Evolutionary conservation across 345 rosid species (phyloP).

Genomic region (Acer yangbiense): DNA sequence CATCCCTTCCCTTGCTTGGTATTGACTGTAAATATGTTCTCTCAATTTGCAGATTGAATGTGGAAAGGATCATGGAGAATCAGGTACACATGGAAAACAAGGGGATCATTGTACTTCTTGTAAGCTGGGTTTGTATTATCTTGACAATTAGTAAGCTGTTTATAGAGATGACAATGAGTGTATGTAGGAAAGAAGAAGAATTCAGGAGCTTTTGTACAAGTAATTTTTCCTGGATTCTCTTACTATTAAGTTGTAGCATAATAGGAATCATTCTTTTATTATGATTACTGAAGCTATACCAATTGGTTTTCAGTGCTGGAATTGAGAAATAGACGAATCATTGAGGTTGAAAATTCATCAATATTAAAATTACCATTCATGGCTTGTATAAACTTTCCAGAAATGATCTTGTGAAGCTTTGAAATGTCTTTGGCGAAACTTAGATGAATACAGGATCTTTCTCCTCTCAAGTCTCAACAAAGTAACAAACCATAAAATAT

Average conservation of each 20-base stretch:
- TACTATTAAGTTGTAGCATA: conserved; percentile 28
- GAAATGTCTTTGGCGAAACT: neutral
- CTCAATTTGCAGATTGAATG: conserved; percentile 37
- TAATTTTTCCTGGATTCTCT: conserved; percentile 27
- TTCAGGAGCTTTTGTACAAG: conserved; percentile 16
- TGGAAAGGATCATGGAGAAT: conserved; percentile 34
- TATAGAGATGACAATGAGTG: conserved; percentile 33
- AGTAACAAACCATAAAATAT: neutral
- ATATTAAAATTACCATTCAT: too few species aligned
- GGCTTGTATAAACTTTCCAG: too few species aligned
- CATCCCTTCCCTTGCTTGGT: neutral
- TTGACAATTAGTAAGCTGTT: conserved; percentile 38
- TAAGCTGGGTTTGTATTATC: conserved; percentile 40
- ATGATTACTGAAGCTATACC: too few species aligned
- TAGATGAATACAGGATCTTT: neutral
- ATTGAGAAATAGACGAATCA: neutral
- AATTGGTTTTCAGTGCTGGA: neutral
- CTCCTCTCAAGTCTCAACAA: neutral
- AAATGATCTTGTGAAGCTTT: neutral
- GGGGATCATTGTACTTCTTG: conserved; percentile 38
- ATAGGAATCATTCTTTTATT: conserved; percentile 29
- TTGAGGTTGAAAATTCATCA: neutral
- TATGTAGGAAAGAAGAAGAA: conserved; percentile 22
- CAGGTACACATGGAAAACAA: conserved; percentile 51
- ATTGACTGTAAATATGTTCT: neutral